Base-by-base conservation (phyloP, 2,329 filamentous ascomycete genomes). In the Tolypocladium ovalisporum region DNA sequence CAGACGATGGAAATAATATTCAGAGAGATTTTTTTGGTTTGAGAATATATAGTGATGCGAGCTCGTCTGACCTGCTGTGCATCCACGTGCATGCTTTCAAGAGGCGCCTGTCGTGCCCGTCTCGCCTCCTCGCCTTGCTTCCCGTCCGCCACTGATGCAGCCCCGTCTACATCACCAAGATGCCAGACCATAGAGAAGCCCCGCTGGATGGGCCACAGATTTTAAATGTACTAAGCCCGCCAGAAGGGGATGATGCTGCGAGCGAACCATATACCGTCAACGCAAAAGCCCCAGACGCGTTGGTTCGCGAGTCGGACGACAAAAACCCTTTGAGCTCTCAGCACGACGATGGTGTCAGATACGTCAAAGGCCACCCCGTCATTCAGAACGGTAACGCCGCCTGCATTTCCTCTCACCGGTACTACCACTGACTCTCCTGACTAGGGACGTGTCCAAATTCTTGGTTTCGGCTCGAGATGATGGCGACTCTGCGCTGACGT, bases 391-490 rank as follows among this genome's bases (percentile, higher is more conserved):
- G 53, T 54, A 34, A 10, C 4, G 12, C 12, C 17, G 19, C 1
- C 9, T n/a, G 22, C 24, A n/a, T 29, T n/a, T 15, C 19, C 7
- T 39, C 24, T 10, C 22, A n/a, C n/a, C 34, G 5, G 15, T 9
- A 6, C 22, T 5, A 6, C 34, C 3, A 4, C 53, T 39, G 17
- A 54, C 10, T 9, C 24, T 13, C 10, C 22, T 29, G 15, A 29
- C 24, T 22, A 60, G 57, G 17, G 61, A 64, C 37, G 63, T 63
- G 1, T 63, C 62, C 52, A 62, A 61, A 15, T 64, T 58, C 44
- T 36, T 64, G 2, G 59, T 64, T 0, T 64, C 62, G 4, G 55
- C 56, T 6, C 57, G 61, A 10, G 63, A 64, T 17, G 63, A 64
- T 12, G 60, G 59, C 19, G 63, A 64, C 12, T 58, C 62, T 12